Evolutionary conservation across 257 asterid species (phyloP).

Genomic region (Solanum neorickii): DNA sequence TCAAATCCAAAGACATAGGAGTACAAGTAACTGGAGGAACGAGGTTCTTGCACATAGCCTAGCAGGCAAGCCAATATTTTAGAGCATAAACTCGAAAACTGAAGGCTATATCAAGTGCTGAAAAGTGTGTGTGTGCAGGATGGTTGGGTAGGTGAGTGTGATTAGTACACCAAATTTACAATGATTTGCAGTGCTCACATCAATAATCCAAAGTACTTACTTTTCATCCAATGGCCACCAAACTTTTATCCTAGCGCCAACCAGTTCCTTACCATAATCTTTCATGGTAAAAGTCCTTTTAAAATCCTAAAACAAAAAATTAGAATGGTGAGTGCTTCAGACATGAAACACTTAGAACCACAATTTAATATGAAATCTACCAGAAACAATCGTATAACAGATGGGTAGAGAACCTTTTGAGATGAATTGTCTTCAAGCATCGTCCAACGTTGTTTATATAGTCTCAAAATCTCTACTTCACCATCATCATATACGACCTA

Average conservation of each 20-base stretch:
- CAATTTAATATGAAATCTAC: no score
- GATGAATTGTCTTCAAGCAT: neutral
- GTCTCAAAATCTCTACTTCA: conserved; percentile 30
- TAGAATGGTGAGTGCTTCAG: neutral
- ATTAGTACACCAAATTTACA: neutral
- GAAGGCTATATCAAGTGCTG: neutral
- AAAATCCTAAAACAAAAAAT: conserved; percentile 12
- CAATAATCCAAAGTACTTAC: conserved; percentile 18
- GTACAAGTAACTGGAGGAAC: neutral
- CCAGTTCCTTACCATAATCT: conserved; percentile 28
- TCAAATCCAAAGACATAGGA: neutral
- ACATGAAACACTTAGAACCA: neutral
- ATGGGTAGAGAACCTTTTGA: conserved; percentile 4
- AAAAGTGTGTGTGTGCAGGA: neutral
- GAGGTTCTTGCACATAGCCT: neutral
- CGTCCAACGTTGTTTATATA: conserved; percentile 36
- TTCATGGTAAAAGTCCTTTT: conserved; percentile 2
- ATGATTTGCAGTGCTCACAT: neutral
- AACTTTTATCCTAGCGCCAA: conserved; percentile 36
- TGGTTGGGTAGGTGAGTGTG: neutral
- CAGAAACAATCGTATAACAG: neutral
- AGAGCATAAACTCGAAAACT: neutral
- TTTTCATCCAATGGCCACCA: conserved; percentile 35
- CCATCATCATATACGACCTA: conserved; percentile 40
- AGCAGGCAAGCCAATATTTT: neutral